Evolutionary conservation across 2,329 filamentous ascomycete genomes (phyloP).

Genomic region (Ophiocordyceps camponoti-floridani): DNA sequence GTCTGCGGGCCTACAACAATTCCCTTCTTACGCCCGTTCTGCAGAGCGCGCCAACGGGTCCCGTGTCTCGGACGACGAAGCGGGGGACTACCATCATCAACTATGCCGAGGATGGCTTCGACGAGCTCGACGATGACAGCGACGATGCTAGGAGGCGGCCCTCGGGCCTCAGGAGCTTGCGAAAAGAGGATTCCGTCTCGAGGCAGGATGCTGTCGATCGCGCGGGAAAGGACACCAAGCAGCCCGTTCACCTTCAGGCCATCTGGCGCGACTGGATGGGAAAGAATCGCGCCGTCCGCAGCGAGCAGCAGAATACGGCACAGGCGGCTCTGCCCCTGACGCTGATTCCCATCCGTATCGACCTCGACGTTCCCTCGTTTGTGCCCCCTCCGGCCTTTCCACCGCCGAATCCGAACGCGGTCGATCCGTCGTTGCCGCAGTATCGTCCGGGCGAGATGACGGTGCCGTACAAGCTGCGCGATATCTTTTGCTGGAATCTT

Average conservation of each 20-base stretch:
- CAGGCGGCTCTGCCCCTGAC: constrained; percentile 70
- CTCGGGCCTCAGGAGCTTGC: constrained; percentile 67
- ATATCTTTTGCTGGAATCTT: constrained; percentile 95
- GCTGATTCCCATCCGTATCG: constrained; percentile 88
- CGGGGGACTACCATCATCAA: constrained; percentile 93
- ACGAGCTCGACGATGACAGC: constrained; percentile 57
- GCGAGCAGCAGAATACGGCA: constrained; percentile 41
- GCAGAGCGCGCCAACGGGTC: constrained; percentile 46
- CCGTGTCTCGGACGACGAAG: constrained; percentile 75
- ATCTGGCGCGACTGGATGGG: constrained; percentile 95
- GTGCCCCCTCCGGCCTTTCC: constrained; percentile 47
- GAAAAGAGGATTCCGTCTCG: constrained; percentile 52
- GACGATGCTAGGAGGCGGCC: constrained; percentile 61
- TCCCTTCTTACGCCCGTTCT: constrained; percentile 75
- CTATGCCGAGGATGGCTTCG: constrained; percentile 91
- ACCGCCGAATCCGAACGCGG: constrained; percentile 38
- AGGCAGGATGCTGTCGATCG: constrained; percentile 52
- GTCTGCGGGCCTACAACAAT: constrained; percentile 80
- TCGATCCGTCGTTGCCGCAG: constrained; percentile 57
- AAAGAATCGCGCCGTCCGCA: constrained; percentile 39
- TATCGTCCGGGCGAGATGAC: constrained; percentile 68
- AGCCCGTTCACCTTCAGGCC: constrained; percentile 70
- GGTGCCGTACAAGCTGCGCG: constrained; percentile 73
- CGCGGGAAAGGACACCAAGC: constrained; percentile 63
- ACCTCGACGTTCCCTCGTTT: constrained; percentile 76